Percentiles rank a stretch among this genome's conserved stretches.
phyloP scores from a whole-genome alignment of 2,329 filamentous ascomycete species.

The Diaporthe aspalathi region DNA sequence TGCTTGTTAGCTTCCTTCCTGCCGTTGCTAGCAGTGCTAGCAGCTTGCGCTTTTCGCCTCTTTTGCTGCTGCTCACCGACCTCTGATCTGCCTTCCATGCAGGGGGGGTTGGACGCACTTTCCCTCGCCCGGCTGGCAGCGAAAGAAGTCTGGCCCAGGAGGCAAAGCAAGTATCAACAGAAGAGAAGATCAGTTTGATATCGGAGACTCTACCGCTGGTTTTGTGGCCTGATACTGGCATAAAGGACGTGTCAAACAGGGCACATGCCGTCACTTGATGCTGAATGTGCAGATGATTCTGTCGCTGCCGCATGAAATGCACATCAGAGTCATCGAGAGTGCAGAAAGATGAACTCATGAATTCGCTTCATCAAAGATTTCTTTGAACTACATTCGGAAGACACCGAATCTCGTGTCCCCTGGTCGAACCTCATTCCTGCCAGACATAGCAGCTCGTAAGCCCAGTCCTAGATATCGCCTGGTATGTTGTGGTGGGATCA shows the following conservation, averaged over 20 bases:
- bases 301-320: background rate
- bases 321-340: background rate
- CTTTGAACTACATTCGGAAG: constrained; percentile 76
- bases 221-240: background rate
- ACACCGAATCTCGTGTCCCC: constrained; percentile 80
- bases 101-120: background rate
- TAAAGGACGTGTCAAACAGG: background rate
- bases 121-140: background rate
- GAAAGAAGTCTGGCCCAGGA: background rate
- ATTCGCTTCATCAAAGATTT: background rate
- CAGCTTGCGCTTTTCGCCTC: too few relatives aligned
- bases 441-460: constrained; percentile 77
- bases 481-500: constrained; percentile 83
- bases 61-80: background rate
- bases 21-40: background rate
- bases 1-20: background rate
- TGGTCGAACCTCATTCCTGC: constrained; percentile 69
- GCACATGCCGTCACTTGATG: background rate
- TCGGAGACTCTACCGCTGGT: background rate
- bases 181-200: background rate
- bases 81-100: background rate
- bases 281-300: background rate
- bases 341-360: background rate
- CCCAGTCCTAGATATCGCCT: constrained; percentile 78
- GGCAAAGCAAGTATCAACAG: too few relatives aligned